Evolutionary conservation across 2,329 filamentous ascomycete genomes (phyloP).

Genomic region (Claviceps sp.): DNA sequence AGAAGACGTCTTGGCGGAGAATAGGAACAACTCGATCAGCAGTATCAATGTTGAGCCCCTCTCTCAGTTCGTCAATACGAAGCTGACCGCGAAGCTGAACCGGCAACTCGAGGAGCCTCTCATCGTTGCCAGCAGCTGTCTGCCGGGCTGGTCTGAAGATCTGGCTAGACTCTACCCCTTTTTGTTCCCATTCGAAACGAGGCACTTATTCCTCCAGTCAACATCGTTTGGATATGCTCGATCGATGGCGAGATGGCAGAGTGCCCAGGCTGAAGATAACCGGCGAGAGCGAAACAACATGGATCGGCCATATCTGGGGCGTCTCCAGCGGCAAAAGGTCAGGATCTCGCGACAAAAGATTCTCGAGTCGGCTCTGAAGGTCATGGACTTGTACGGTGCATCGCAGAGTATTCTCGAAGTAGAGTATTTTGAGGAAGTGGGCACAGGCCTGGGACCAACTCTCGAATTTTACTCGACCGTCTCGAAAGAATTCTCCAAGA

Average conservation of each 20-base stretch:
- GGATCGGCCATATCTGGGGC: slow-evolving; percentile 79
- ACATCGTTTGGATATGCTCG: slow-evolving; percentile 96
- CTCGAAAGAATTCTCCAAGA: slow-evolving; percentile 93
- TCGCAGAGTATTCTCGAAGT: slow-evolving; percentile 93
- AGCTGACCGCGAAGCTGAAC: slow-evolving; percentile 94
- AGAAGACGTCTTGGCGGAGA: slow-evolving; percentile 75
- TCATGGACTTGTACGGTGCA: slow-evolving; percentile 97
- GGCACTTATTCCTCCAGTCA: slow-evolving; percentile 91
- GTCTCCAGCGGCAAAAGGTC: slow-evolving; percentile 93
- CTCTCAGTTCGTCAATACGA: slow-evolving; percentile 95
- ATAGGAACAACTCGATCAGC: slow-evolving; percentile 50
- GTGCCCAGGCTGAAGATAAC: slow-evolving; percentile 64
- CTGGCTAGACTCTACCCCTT: slow-evolving; percentile 88
- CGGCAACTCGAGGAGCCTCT: slow-evolving; percentile 91
- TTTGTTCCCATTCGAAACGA: slow-evolving; percentile 93
- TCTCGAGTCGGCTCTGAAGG: slow-evolving; percentile 89
- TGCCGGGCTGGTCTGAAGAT: slow-evolving; percentile 94
- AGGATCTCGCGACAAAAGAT: slow-evolving; percentile 91
- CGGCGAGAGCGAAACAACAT: slow-evolving; percentile 79
- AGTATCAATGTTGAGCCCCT: slow-evolving; percentile 67
- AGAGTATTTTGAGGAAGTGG: slow-evolving; percentile 97
- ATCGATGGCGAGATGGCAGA: slow-evolving; percentile 97
- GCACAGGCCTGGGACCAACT: slow-evolving; percentile 87
- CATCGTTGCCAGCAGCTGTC: slow-evolving; percentile 91
- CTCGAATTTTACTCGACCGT: slow-evolving; percentile 97